Percentiles rank a stretch among this genome's conserved stretches.
These are phyloP conservation scores for Colletotrichum incanum DNA, from an alignment of 2,329 filamentous ascomycete species.

Conservation along the genomic window DNA sequence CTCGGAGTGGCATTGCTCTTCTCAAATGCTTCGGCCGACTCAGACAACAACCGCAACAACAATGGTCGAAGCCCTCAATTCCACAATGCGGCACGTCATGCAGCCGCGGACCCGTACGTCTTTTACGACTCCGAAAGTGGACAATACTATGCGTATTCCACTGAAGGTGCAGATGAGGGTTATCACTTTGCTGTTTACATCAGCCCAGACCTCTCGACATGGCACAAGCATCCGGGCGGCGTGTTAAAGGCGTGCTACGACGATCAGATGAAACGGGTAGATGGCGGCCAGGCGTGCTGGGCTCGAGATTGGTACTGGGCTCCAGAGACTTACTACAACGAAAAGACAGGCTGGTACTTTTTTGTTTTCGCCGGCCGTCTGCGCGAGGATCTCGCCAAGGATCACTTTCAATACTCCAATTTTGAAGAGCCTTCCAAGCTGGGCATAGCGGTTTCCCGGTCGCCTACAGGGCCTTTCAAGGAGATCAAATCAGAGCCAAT, in stretches of 20 bases:
- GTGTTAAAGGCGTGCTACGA: conserved; percentile 53
- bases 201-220: conserved; percentile 55
- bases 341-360: conserved; percentile 55
- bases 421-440: conserved; percentile 56
- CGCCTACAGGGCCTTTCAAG: conserved; percentile 52
- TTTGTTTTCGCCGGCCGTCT: conserved; percentile 55
- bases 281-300: conserved; percentile 55
- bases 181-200: conserved; percentile 54
- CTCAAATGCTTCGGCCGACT: background rate
- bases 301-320: conserved; percentile 56
- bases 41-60: too few species aligned
- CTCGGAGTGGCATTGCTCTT: background rate
- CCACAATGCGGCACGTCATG: conserved; percentile 52
- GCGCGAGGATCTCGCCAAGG: conserved; percentile 51
- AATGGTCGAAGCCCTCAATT: conserved; percentile 47
- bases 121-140: conserved; percentile 50
- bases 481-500: conserved; percentile 53
- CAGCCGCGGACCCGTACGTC: conserved; percentile 53
- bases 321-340: conserved; percentile 55
- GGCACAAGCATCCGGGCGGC: conserved; percentile 53
- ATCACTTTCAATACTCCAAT: conserved; percentile 53
- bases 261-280: conserved; percentile 48
- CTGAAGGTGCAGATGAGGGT: conserved; percentile 53
- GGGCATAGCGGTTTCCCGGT: conserved; percentile 54
- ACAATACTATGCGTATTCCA: conserved; percentile 55